Evolutionary conservation across 495 filamentous ascomycete species (phyloP).

Genomic region (Monascus purpureus): DNA sequence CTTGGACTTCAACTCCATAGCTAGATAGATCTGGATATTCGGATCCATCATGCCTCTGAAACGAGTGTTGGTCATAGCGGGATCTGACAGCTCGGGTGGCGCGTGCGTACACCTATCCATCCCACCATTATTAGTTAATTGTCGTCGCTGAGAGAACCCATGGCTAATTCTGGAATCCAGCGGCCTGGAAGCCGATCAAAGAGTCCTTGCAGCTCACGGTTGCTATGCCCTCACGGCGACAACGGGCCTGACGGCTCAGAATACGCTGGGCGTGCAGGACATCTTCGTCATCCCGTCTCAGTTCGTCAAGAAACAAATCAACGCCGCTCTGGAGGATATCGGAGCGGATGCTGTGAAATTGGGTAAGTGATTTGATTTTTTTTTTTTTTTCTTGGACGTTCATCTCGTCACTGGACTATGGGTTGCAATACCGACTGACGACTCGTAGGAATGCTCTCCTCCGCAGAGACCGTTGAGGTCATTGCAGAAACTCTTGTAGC

Average conservation of each 20-base stretch:
- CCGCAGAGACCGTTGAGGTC: slow-evolving; percentile 57
- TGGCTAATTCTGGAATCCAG: slow-evolving; percentile 24
- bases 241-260: slow-evolving; percentile 88
- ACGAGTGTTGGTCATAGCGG: slow-evolving; percentile 66
- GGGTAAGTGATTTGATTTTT: slow-evolving; percentile 37
- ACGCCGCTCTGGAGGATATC: slow-evolving; percentile 69
- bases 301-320: slow-evolving; percentile 75
- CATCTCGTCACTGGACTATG: too few species aligned
- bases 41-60: slow-evolving; percentile 24
- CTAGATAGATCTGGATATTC: background rate
- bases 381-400: too few species aligned
- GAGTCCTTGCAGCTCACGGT: slow-evolving; percentile 79
- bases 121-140: slow-evolving; percentile 1
- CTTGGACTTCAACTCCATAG: background rate
- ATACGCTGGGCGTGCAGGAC: slow-evolving; percentile 68
- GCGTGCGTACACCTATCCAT: slow-evolving; percentile 43
- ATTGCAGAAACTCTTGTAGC: slow-evolving; percentile 53
- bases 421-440: too few species aligned
- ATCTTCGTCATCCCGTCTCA: slow-evolving; percentile 67
- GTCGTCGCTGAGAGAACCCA: too few species aligned
- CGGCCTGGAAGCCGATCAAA: slow-evolving; percentile 94
- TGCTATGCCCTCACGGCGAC: slow-evolving; percentile 96
- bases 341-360: slow-evolving; percentile 84
- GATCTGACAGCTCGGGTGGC: slow-evolving; percentile 77
- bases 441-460: slow-evolving; percentile 76